Evolutionary conservation across 352 stramenopile genomes (phyloP).

Genomic region (Phytophthora citricola): DNA sequence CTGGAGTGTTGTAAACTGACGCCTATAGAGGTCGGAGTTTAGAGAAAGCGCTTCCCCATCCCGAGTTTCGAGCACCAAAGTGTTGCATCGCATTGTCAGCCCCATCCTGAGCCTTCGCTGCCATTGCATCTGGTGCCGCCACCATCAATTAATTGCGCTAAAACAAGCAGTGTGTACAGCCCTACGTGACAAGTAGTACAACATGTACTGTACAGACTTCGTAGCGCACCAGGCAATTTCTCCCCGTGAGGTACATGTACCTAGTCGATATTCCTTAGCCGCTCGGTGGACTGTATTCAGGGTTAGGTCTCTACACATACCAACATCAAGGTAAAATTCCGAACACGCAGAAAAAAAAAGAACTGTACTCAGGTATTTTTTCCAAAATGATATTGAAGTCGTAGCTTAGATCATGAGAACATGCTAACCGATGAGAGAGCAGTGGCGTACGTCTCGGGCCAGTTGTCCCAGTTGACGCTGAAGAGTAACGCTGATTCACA

Average conservation of each 20-base stretch:
- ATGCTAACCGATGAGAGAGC: slow-evolving; percentile 34
- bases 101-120: slow-evolving; percentile 18
- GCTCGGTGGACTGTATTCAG: slow-evolving; percentile 4
- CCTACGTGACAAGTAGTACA: too few relatives aligned
- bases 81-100: neutral
- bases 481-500: slow-evolving; percentile 40
- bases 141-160: neutral
- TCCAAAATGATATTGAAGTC: neutral
- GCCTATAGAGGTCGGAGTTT: slow-evolving; percentile 3
- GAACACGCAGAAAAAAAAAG: slow-evolving; percentile 2
- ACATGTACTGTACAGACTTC: too few relatives aligned
- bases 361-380: neutral
- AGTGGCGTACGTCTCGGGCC: slow-evolving; percentile 22
- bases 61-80: slow-evolving; percentile 1
- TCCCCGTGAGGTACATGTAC: too few relatives aligned
- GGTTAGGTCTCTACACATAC: slow-evolving; percentile 2
- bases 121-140: slow-evolving; percentile 13
- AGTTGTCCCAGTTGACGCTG: slow-evolving; percentile 34
- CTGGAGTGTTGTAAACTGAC: neutral
- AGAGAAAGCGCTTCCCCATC: slow-evolving; percentile 1
- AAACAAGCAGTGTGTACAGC: neutral
- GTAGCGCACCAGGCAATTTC: too few relatives aligned
- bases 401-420: slow-evolving; percentile 13
- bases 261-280: neutral
- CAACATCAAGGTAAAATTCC: slow-evolving; percentile 7